Percentiles rank a stretch among this genome's conserved stretches.
These are phyloP conservation scores for Hymenoscyphus scutula DNA, from an alignment of 2,329 filamentous ascomycete genomes.

Conservation along the genomic window DNA sequence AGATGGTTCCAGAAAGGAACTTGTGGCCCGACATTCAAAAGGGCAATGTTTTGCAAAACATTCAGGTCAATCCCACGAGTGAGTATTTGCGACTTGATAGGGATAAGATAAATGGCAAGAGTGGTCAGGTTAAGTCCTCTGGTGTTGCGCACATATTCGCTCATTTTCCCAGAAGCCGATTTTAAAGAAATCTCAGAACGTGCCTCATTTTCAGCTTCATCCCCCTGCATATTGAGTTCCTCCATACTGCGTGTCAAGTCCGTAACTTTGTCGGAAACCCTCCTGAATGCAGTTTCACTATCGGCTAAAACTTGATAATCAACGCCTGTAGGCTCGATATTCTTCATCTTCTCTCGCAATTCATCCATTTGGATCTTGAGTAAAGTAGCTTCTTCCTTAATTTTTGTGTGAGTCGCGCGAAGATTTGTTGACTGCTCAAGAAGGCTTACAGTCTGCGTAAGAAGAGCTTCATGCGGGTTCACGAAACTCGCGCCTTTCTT, in stretches of 20 bases:
- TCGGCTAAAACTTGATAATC: conserved; percentile 9
- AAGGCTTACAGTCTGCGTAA: conserved; percentile 5
- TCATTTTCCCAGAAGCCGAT: conserved; percentile 24
- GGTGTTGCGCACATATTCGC: conserved; percentile 55
- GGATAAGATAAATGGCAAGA: conserved; percentile 57
- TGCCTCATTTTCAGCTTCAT: conserved; percentile 9
- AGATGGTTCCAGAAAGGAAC: conserved; percentile 58
- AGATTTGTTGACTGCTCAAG: conserved; percentile 14
- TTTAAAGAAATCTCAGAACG: neutral
- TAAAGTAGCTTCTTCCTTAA: conserved; percentile 10
- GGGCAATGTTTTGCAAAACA: conserved; percentile 54
- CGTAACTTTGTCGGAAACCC: conserved; percentile 10
- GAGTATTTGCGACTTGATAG: conserved; percentile 57
- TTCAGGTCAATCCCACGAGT: conserved; percentile 55
- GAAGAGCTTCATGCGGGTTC: neutral
- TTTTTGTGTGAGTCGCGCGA: conserved; percentile 12
- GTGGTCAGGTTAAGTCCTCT: conserved; percentile 56
- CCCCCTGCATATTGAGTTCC: conserved; percentile 13
- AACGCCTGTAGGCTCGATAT: conserved; percentile 9
- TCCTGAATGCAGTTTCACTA: conserved; percentile 15
- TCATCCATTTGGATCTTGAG: conserved; percentile 29
- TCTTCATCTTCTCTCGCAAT: conserved; percentile 14
- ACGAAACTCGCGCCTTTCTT: neutral
- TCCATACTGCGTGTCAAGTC: conserved; percentile 18
- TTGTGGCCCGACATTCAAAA: conserved; percentile 64